Percentiles rank a stretch among this genome's conserved stretches.
Conservation (phyloP, 129 eudicot species). For the Saussurea involucrata region DNA sequence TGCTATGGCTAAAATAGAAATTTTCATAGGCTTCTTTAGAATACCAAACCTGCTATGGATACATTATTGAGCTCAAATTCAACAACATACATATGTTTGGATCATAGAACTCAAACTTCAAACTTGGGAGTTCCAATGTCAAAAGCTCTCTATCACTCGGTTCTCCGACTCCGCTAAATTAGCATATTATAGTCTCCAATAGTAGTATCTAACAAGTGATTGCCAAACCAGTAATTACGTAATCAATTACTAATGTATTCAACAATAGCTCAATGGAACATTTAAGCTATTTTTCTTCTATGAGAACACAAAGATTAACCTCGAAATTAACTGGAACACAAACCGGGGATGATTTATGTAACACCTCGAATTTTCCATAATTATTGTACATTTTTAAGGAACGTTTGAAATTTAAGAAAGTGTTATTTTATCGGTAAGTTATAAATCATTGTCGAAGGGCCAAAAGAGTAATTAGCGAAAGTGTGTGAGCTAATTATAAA, state of each 20-base stretch:
- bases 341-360: not conserved
- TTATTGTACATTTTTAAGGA: no score
- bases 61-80: not conserved
- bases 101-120: not conserved
- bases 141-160: not conserved
- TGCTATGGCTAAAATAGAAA: not conserved
- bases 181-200: not conserved
- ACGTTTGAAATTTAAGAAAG: no score
- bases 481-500: no score
- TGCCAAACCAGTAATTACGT: not conserved
- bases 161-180: not conserved
- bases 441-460: no score
- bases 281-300: not conserved
- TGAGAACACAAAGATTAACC: not conserved
- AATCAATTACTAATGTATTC: conserved; percentile 8
- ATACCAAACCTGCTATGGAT: not conserved
- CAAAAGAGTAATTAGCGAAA: no score
- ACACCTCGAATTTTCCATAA: no score
- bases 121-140: not conserved
- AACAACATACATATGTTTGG: not conserved
- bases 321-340: not conserved
- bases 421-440: no score
- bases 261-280: not conserved
- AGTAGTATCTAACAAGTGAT: not conserved
- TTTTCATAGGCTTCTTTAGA: not conserved